Evolutionary conservation across 2,329 filamentous ascomycete genomes (phyloP), one percentile per base, ranked within the genome.

Genomic region (Trichoderma pleuroti): DNA sequence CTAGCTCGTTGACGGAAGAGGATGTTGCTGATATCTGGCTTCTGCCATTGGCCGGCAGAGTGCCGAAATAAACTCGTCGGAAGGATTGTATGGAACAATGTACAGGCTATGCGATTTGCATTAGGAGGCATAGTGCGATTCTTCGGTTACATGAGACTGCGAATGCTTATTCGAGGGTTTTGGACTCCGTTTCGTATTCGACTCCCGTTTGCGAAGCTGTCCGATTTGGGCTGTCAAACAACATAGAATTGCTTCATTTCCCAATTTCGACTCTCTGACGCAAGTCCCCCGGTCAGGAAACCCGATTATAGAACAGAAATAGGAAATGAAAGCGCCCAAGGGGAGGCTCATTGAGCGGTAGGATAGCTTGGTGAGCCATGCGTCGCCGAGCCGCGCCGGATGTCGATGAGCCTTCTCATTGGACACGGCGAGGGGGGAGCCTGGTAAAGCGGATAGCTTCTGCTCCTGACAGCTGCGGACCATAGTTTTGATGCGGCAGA

Each of bases 331-430:
- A 24, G n/a, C 36, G 36, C 65, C 46, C 21, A n/a, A 24, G 18
- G 24, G 24, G n/a, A 32, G 26, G 65, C 49, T n/a, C 49, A 24
- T 28, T 16, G 12, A 49, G 54, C 3, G 16, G n/a, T 21, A 61
- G 65, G 56, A 68, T 36, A 61, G 30, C 54, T 18, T 16, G 26
- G 54, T 28, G 64, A 67, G 39, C 65, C 65, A 52, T 24, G 56
- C 65, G 54, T 16, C 65, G 36, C 56, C 21, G 14, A 68, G 65
- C 46, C 39, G 39, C 56, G 21, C 32, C 65, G 65, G 65, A 68
- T 61, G 46, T 61, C 65, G 65, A 68, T 21, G 30, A 21, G n/a
- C 2, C 39, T 10, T 49, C 9, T 61, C 56, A 61, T 61, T 68
- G 56, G 65, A 61, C 11, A 6, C 46, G 12, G 9, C 16, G 26